These are phyloP conservation scores for Paramyrothecium sp. DNA, from an alignment of 2,329 filamentous ascomycete genomes.

Conservation along the genomic window DNA sequence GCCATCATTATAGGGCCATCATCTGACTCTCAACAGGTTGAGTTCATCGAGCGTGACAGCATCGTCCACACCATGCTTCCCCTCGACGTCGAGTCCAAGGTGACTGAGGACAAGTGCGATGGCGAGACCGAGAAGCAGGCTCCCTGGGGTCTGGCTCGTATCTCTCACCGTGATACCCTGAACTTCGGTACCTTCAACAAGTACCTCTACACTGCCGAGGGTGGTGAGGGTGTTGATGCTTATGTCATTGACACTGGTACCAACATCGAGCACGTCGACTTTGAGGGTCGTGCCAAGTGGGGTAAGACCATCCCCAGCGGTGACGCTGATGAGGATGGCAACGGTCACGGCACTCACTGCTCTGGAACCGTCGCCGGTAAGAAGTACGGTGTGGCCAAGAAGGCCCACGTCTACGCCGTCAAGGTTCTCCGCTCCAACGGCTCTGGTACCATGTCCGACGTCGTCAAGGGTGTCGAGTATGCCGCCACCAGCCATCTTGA, in stretches of 20 bases:
- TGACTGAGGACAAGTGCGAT: conserved; percentile 41
- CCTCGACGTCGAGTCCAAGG: conserved; percentile 35
- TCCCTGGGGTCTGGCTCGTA: conserved; percentile 98
- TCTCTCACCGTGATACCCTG: conserved; percentile 87
- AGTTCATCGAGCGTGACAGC: conserved; percentile 93
- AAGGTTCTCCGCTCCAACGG: conserved; percentile 98
- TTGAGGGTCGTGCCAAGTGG: conserved; percentile 93
- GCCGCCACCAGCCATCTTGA: conserved; percentile 78
- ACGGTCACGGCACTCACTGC: conserved; percentile 98
- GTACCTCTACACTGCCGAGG: conserved; percentile 87
- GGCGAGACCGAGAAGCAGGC: conserved; percentile 80
- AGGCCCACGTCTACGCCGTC: conserved; percentile 93
- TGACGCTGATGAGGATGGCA: conserved; percentile 89
- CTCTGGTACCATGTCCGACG: conserved; percentile 97
- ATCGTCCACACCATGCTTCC: conserved; percentile 78
- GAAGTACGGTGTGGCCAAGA: conserved; percentile 99
- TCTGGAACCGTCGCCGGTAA: conserved; percentile 96
- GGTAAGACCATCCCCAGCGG: conserved; percentile 90
- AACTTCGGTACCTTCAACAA: conserved; percentile 96
- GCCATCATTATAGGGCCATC: neutral
- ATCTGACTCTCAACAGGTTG: conserved; percentile 61
- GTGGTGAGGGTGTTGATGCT: conserved; percentile 96
- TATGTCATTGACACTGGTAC: conserved; percentile 98
- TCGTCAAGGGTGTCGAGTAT: conserved; percentile 97
- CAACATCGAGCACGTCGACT: conserved; percentile 92